Percentiles rank a stretch among this genome's conserved stretches.
phyloP scores from a whole-genome alignment of 1,284 basidiomycete species.

The Pulveroboletus sp. region DNA sequence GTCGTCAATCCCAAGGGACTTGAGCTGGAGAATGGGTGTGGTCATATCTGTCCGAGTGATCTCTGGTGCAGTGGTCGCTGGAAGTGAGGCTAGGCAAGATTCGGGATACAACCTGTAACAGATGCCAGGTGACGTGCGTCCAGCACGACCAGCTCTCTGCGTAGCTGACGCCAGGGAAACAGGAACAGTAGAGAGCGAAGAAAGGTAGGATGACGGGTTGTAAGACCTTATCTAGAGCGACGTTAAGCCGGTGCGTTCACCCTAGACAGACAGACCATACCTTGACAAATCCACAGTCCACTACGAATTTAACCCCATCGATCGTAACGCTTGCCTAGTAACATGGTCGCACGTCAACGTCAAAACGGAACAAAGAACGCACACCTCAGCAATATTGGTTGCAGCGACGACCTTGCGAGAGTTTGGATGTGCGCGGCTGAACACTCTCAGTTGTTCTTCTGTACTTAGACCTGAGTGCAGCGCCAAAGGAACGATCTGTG shows the following conservation, averaged over 20 bases:
- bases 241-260: not conserved
- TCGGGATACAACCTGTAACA: slow-evolving; percentile 92
- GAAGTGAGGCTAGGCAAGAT: slow-evolving; percentile 53
- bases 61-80: slow-evolving; percentile 78
- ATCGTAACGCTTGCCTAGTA: slow-evolving; percentile 90
- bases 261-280: slow-evolving; percentile 37
- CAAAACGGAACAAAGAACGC: slow-evolving; percentile 15
- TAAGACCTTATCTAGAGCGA: slow-evolving; percentile 70
- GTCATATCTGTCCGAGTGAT: slow-evolving; percentile 87
- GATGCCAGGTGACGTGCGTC: slow-evolving; percentile 86
- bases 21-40: slow-evolving; percentile 87
- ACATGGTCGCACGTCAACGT: not conserved
- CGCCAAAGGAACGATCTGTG: slow-evolving; percentile 66
- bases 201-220: slow-evolving; percentile 79
- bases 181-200: slow-evolving; percentile 77
- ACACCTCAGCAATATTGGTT: slow-evolving; percentile 94
- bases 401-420: slow-evolving; percentile 88
- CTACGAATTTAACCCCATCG: slow-evolving; percentile 92
- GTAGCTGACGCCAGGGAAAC: slow-evolving; percentile 82
- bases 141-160: slow-evolving; percentile 87
- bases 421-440: slow-evolving; percentile 70
- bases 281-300: slow-evolving; percentile 95
- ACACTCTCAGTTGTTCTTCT: slow-evolving; percentile 84
- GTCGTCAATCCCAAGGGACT: slow-evolving; percentile 92
- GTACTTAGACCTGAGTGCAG: slow-evolving; percentile 87